Evolutionary conservation across 164 flowering plant genomes (phyloP).

Genomic region (Paratinospora sagittata): DNA sequence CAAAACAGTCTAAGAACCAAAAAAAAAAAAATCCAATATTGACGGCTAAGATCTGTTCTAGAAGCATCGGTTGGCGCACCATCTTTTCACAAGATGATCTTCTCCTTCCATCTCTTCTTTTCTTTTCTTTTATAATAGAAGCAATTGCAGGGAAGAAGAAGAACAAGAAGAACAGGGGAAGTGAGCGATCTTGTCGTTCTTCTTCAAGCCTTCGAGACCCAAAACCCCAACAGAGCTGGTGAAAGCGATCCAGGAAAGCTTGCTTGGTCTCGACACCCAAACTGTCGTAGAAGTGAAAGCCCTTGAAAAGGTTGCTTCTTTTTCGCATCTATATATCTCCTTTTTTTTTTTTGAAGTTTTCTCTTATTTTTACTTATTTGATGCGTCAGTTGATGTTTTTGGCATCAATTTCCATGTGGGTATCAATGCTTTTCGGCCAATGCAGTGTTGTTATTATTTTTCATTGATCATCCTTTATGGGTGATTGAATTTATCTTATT

Average conservation of each 20-base stretch:
- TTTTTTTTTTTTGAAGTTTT: neutral
- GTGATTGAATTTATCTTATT: neutral
- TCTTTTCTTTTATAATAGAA: neutral
- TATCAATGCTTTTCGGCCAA: neutral
- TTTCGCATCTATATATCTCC: neutral
- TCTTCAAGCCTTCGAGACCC: conserved; percentile 85
- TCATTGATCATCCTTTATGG: neutral
- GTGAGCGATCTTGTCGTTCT: conserved; percentile 58
- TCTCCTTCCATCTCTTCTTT: neutral
- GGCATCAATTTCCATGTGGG: neutral
- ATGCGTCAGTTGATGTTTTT: neutral
- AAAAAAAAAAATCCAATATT: neutral
- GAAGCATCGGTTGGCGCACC: neutral
- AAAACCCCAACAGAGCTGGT: conserved; percentile 81
- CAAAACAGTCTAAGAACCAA: neutral
- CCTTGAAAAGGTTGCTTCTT: conserved; percentile 72
- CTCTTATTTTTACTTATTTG: neutral
- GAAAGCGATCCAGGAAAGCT: conserved; percentile 67
- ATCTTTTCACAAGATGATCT: neutral
- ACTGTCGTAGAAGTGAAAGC: conserved; percentile 90
- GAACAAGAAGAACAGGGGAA: neutral
- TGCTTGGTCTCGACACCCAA: conserved; percentile 76
- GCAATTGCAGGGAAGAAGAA: conserved; percentile 2
- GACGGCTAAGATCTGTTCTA: neutral
- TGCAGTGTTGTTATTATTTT: neutral